phyloP scores from a whole-genome alignment of 2,329 filamentous ascomycete genomes.

The Tricladium varicosporioides region DNA sequence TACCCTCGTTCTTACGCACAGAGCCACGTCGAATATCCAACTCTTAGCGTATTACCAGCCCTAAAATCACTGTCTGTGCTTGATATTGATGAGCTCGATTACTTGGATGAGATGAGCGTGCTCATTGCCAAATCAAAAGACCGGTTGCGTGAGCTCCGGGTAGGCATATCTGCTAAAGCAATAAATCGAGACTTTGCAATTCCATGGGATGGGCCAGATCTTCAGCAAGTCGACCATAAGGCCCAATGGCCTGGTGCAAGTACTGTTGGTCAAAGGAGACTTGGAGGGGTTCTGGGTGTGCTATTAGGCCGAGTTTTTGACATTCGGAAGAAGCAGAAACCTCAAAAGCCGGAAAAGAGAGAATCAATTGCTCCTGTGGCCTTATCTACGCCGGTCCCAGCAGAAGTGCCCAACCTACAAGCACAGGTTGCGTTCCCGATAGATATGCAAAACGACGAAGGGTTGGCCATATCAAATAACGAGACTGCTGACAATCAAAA shows the following conservation, averaged over 20 bases:
- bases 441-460: slow-evolving; percentile 15
- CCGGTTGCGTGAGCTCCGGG: slow-evolving; percentile 66
- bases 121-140: slow-evolving; percentile 69
- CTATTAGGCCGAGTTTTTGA: slow-evolving; percentile 67
- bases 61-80: slow-evolving; percentile 74
- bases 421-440: slow-evolving; percentile 10
- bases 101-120: slow-evolving; percentile 78
- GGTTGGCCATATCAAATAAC: slow-evolving; percentile 15
- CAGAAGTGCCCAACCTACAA: slow-evolving; percentile 12
- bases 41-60: slow-evolving; percentile 73
- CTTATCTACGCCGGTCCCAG: slow-evolving; percentile 14
- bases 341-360: slow-evolving; percentile 25
- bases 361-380: slow-evolving; percentile 14
- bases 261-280: slow-evolving; percentile 58
- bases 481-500: slow-evolving; percentile 14
- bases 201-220: slow-evolving; percentile 59
- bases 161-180: slow-evolving; percentile 63
- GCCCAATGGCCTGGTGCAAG: slow-evolving; percentile 54
- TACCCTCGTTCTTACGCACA: slow-evolving; percentile 44
- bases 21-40: slow-evolving; percentile 70
- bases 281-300: slow-evolving; percentile 68
- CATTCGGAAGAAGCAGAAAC: slow-evolving; percentile 39
- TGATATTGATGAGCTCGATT: slow-evolving; percentile 79
- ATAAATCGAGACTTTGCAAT: slow-evolving; percentile 51
- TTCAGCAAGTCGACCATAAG: slow-evolving; percentile 62